Evolutionary conservation across 371 early-diverging fungal species (phyloP).

Genomic region (Dinochytrium kinnereticum): DNA sequence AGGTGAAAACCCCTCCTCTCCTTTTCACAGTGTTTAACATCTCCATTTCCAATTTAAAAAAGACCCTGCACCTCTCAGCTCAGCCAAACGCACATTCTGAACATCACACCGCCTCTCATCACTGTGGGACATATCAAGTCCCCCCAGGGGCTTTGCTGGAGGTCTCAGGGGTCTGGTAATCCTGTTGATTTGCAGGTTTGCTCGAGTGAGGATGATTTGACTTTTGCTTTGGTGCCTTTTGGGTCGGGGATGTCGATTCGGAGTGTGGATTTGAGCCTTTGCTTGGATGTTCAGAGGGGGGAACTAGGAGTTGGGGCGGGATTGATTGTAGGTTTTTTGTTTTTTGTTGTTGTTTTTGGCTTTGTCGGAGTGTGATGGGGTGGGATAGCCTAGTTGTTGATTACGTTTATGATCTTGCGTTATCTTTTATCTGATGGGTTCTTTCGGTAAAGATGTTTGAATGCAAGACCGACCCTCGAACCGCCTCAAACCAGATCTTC

Average conservation of each 20-base stretch:
- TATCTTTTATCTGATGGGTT: too few species aligned
- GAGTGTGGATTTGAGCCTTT: background rate
- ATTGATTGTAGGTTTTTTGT: slow-evolving; percentile 1
- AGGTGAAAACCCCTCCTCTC: background rate
- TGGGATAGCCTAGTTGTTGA: too few species aligned
- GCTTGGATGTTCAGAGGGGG: background rate
- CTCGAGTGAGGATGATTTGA: background rate
- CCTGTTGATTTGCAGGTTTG: background rate
- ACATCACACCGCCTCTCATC: background rate
- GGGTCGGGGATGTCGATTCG: background rate
- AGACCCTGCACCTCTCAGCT: background rate
- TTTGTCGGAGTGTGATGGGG: too few species aligned
- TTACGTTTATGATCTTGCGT: too few species aligned
- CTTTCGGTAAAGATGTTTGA: background rate
- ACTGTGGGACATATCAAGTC: background rate
- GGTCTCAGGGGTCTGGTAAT: background rate
- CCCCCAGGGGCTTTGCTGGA: slow-evolving; percentile 1
- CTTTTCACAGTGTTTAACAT: background rate
- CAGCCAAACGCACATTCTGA: background rate
- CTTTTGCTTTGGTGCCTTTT: background rate
- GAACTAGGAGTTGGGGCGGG: background rate
- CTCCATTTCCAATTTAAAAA: background rate
- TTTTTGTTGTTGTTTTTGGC: too few species aligned
- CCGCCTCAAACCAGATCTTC: background rate
- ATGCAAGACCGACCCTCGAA: background rate